Base-by-base conservation (phyloP, 208 protist species). In the Crithidia brevicula region DNA sequence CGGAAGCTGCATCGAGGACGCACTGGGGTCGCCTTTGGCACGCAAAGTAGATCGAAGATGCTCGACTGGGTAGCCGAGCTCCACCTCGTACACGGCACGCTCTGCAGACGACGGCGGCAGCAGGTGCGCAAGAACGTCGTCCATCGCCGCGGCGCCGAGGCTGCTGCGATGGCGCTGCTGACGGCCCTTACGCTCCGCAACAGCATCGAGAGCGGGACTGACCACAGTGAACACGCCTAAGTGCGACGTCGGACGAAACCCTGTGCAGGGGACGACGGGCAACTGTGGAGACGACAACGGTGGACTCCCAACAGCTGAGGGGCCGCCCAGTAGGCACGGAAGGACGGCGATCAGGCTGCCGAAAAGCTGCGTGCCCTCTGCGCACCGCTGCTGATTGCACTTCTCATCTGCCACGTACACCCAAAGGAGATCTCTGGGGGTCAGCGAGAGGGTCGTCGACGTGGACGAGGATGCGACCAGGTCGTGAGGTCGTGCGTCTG, bases 381-480 rank as follows among this genome's bases (percentile, higher is more conserved):
- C 33, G 10, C 34, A 38, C 34, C 47, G 30, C 28, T 57, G 51
- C 10, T 18, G 15, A 28, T 62, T 57, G 20, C 51, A 40, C 27
- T 66, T 50, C 3, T 3, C 8, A 30, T 75, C 61, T 8, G 46
- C 54, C 9, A 75, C 61, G 49, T 68, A 69, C n/a, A 47, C 70
- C 70, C 70, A 75, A 15, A 75, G 46, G n/a, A 75, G 61, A 30
- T 68, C 53, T 23, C 13, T 15, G 15, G 69, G 69, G 5, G 11
- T 9, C 1, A 74, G 22, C 8, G 54, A 25, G 15, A 60, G 25
- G 3, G 33, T 36, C 3, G 54, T 22, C 13, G 5, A 30, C 10
- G 3, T 16, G 8, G 8, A 5, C 23, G 6, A 8, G 3, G 28
- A 15, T 42, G 31, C 33, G 20, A 3, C 20, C 36, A 40, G 36